Evolutionary conservation across 2,329 filamentous ascomycete species (phyloP).

Genomic region (Fusarium sp.): DNA sequence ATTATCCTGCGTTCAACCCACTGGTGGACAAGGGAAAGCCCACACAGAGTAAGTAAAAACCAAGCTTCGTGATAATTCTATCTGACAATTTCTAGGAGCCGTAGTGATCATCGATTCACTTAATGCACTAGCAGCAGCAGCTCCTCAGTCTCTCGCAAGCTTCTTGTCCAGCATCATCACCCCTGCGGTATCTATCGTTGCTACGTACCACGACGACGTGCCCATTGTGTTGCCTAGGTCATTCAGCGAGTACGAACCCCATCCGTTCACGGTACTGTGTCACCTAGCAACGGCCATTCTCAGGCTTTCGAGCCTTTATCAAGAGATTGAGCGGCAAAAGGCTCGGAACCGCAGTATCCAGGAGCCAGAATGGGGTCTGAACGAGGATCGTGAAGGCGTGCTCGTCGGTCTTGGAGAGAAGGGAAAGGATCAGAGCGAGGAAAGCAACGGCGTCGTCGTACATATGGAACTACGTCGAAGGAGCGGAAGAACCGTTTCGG

Average conservation of each 20-base stretch:
- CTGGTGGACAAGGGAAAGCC: slow-evolving; percentile 49
- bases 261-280: slow-evolving; percentile 76
- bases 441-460: slow-evolving; percentile 69
- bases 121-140: slow-evolving; percentile 68
- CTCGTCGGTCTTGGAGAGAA: slow-evolving; percentile 71
- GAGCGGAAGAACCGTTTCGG: slow-evolving; percentile 80
- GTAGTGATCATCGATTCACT: slow-evolving; percentile 86
- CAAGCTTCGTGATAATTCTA: not conserved
- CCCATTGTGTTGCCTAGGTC: slow-evolving; percentile 62
- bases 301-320: slow-evolving; percentile 75
- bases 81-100: slow-evolving; percentile 60
- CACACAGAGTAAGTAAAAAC: slow-evolving; percentile 54
- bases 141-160: slow-evolving; percentile 67
- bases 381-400: slow-evolving; percentile 81
- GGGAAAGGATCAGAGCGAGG: slow-evolving; percentile 54
- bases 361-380: slow-evolving; percentile 82
- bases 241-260: slow-evolving; percentile 69
- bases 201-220: slow-evolving; percentile 85
- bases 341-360: slow-evolving; percentile 80
- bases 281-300: slow-evolving; percentile 93
- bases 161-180: slow-evolving; percentile 77
- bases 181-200: slow-evolving; percentile 77
- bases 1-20: slow-evolving; percentile 56
- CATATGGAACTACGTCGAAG: slow-evolving; percentile 88
- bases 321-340: slow-evolving; percentile 78